Conservation (phyloP, 441 rosid genomes). For the Gossypium davidsonii region DNA sequence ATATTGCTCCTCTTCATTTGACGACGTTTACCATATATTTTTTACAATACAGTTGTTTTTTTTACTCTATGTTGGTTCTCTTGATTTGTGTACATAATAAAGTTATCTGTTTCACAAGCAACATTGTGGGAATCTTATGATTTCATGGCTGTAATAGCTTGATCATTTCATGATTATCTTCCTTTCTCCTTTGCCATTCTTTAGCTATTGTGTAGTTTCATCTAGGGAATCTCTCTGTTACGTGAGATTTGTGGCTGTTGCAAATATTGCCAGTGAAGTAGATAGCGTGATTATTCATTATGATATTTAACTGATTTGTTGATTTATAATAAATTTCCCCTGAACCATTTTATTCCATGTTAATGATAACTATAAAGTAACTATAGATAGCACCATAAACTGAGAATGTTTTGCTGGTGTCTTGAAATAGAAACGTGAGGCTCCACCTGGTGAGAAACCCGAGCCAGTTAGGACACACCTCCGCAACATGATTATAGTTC, state of each 20-base stretch:
- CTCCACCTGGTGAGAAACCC: constrained; percentile 52
- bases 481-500: constrained; percentile 49
- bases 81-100: neutral
- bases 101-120: neutral
- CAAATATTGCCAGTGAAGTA: neutral
- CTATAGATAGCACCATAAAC: neutral
- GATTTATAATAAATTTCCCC: neutral
- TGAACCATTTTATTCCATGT: neutral
- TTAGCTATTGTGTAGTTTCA: neutral
- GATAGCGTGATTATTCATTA: neutral
- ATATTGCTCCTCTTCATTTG: neutral
- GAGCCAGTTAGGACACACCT: constrained; percentile 48
- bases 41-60: neutral
- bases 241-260: neutral
- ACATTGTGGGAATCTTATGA: neutral
- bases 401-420: constrained; percentile 3
- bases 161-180: neutral
- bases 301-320: neutral
- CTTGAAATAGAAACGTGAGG: constrained; percentile 34
- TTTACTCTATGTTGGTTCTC: neutral
- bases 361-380: neutral
- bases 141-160: neutral
- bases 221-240: neutral
- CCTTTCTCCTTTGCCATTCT: neutral
- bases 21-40: neutral